These are phyloP conservation scores for Aureococcus anophagefferens DNA, from an alignment of 108 stramenopile species.

Conservation along the genomic window DNA sequence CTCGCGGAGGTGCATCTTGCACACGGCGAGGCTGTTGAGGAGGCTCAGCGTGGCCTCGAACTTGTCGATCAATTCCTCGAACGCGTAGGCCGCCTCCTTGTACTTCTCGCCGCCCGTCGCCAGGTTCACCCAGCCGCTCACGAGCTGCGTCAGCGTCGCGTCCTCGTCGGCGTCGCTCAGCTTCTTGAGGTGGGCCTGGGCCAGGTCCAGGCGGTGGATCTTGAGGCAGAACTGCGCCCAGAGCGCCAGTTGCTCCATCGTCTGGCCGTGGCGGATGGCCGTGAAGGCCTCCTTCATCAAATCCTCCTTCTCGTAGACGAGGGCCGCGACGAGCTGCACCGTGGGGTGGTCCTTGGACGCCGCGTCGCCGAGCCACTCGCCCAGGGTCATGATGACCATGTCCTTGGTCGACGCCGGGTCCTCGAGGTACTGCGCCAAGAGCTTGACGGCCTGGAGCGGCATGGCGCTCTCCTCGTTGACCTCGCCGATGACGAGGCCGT, in stretches of 20 bases:
- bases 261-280: constrained; percentile 63
- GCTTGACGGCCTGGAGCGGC: constrained; percentile 40
- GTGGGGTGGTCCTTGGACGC: constrained; percentile 42
- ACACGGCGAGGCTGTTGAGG: constrained; percentile 75
- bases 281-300: constrained; percentile 79
- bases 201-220: constrained; percentile 87
- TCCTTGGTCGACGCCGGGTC: constrained; percentile 44
- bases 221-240: constrained; percentile 79
- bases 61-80: constrained; percentile 81
- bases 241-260: constrained; percentile 77
- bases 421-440: constrained; percentile 60
- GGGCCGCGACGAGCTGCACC: constrained; percentile 74
- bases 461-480: constrained; percentile 33
- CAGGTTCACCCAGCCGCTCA: constrained; percentile 66
- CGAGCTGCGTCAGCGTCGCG: constrained; percentile 81
- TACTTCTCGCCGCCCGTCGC: constrained; percentile 60
- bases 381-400: constrained; percentile 26
- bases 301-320: constrained; percentile 62
- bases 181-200: constrained; percentile 47
- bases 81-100: constrained; percentile 76
- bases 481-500: constrained; percentile 62
- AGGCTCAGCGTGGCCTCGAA: constrained; percentile 75
- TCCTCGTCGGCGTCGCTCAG: constrained; percentile 82
- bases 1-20: constrained; percentile 73
- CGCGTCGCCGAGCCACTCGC: constrained; percentile 34